phyloP scores from a whole-genome alignment of 2,329 filamentous ascomycete genomes.

The Atkinsonella texensis region DNA sequence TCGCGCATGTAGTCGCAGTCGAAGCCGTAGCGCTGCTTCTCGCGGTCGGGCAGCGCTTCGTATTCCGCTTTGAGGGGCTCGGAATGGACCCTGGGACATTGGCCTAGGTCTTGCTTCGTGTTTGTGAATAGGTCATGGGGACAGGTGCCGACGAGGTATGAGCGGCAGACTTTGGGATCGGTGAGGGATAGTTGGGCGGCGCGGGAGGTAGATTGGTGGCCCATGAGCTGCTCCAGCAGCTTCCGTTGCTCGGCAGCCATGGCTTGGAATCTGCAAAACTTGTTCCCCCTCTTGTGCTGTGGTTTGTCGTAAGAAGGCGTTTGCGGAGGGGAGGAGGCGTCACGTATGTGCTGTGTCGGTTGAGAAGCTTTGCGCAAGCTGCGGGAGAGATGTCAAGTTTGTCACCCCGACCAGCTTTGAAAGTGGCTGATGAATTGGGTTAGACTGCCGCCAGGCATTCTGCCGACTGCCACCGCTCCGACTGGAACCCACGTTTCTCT shows the following conservation, averaged over 20 bases:
- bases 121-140: conserved; percentile 99
- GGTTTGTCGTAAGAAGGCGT: neutral
- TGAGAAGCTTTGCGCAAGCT: neutral
- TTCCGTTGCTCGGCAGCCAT: conserved; percentile 98
- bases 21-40: conserved; percentile 73
- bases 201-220: conserved; percentile 59
- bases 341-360: too few relatives aligned
- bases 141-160: conserved; percentile 85
- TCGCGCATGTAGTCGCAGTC: conserved; percentile 96
- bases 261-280: neutral
- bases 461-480: conserved; percentile 12
- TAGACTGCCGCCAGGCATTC: neutral
- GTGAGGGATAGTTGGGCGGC: conserved; percentile 75
- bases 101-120: conserved; percentile 91
- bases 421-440: neutral
- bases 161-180: conserved; percentile 88
- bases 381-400: neutral
- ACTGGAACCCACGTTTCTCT: conserved; percentile 2
- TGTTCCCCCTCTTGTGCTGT: neutral
- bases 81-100: conserved; percentile 77
- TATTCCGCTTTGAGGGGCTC: conserved; percentile 86
- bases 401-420: neutral
- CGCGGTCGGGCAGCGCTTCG: conserved; percentile 56
- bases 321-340: neutral
- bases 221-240: conserved; percentile 96